phyloP scores from a whole-genome alignment of 768 basidiomycete genomes.

The Tricholoma matsutake region DNA sequence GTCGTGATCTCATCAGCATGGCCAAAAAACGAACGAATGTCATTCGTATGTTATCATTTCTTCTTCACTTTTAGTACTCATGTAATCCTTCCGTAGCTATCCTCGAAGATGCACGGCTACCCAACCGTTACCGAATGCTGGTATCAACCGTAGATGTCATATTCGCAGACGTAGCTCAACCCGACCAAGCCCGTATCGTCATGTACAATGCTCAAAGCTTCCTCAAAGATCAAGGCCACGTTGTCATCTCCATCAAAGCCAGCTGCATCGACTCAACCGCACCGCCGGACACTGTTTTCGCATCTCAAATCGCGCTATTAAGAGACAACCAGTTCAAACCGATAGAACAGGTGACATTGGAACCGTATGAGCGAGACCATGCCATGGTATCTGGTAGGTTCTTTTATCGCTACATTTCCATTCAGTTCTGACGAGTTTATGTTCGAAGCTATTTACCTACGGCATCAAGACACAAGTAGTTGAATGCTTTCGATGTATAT shows the following conservation, averaged over 20 bases:
- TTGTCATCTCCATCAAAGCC: slow-evolving; percentile 97
- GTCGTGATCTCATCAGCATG: slow-evolving; percentile 98
- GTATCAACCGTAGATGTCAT: slow-evolving; percentile 94
- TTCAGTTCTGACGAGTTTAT: background rate
- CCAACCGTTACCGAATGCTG: slow-evolving; percentile 97
- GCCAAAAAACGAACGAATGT: slow-evolving; percentile 99
- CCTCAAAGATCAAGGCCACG: slow-evolving; percentile 90
- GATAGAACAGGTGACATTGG: slow-evolving; percentile 91
- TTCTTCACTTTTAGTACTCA: background rate
- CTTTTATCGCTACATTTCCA: too few relatives aligned
- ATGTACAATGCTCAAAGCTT: slow-evolving; percentile 91
- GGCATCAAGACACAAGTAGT: slow-evolving; percentile 18
- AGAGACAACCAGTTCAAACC: slow-evolving; percentile 85
- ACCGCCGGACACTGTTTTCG: slow-evolving; percentile 86
- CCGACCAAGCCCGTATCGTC: slow-evolving; percentile 98
- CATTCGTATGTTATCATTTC: slow-evolving; percentile 65
- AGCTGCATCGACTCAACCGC: slow-evolving; percentile 98
- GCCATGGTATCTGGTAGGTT: slow-evolving; percentile 82
- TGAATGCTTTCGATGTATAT: slow-evolving; percentile 11
- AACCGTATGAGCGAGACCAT: slow-evolving; percentile 89
- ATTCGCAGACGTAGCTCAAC: slow-evolving; percentile 98
- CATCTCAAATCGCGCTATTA: slow-evolving; percentile 79
- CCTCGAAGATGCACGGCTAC: slow-evolving; percentile 94
- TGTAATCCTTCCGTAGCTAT: slow-evolving; percentile 57
- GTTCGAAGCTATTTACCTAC: slow-evolving; percentile 24